Conservation (phyloP, 2,329 filamentous ascomycete species). For the Trichoderma cornu-damae region DNA sequence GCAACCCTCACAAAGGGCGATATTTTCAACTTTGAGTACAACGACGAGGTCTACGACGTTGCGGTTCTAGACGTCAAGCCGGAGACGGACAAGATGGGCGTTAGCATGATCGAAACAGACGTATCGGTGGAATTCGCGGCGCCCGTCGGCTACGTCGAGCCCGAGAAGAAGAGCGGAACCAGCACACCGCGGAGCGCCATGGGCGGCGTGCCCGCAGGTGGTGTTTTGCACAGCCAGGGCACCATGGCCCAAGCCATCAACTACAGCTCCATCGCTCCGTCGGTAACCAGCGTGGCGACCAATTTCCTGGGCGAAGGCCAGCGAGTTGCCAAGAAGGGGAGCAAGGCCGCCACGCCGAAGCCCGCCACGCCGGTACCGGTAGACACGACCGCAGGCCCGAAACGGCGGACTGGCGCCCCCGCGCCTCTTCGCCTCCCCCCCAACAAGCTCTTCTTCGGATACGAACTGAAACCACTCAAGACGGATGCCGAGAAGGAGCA, state of each 20-base stretch:
- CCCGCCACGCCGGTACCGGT: constrained; percentile 62
- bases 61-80: constrained; percentile 93
- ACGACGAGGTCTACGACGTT: constrained; percentile 88
- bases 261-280: constrained; percentile 83
- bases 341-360: constrained; percentile 62
- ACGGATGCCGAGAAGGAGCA: constrained; percentile 67
- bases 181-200: constrained; percentile 71
- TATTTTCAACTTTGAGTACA: constrained; percentile 94
- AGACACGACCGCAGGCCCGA: constrained; percentile 30
- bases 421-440: constrained; percentile 78
- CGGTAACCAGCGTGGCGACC: constrained; percentile 63
- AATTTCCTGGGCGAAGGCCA: constrained; percentile 79
- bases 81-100: constrained; percentile 71
- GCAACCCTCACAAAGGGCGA: constrained; percentile 90
- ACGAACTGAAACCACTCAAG: constrained; percentile 84
- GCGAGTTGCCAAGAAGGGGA: constrained; percentile 75
- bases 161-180: constrained; percentile 71
- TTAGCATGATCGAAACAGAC: constrained; percentile 95
- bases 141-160: constrained; percentile 90
- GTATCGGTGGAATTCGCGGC: constrained; percentile 93
- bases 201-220: constrained; percentile 62
- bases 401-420: constrained; percentile 64
- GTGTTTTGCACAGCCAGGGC: constrained; percentile 75
- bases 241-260: constrained; percentile 99
- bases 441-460: constrained; percentile 95